phyloP scores from a whole-genome alignment of 352 stramenopile genomes.

The Phytopythium montanum region DNA sequence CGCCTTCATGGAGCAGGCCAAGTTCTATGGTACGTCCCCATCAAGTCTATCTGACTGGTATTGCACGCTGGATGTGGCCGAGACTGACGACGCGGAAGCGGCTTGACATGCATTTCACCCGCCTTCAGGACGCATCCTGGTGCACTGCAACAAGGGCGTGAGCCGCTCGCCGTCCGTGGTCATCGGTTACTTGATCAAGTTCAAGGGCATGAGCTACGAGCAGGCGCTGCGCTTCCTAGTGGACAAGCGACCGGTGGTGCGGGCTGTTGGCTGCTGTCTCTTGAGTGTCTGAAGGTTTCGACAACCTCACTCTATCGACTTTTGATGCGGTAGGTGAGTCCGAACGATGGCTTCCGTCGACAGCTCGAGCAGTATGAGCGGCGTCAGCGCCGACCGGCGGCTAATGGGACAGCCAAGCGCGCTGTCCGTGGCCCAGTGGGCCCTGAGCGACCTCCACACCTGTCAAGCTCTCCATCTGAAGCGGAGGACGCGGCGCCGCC shows the following conservation, averaged over 20 bases:
- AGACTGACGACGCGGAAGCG: slow-evolving; percentile 38
- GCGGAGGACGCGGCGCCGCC: slow-evolving; percentile 6
- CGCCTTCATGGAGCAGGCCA: slow-evolving; percentile 89
- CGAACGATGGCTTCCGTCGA: slow-evolving; percentile 64
- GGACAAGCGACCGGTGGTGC: slow-evolving; percentile 45
- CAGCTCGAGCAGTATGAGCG: slow-evolving; percentile 59
- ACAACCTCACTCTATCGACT: background rate
- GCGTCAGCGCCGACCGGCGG: slow-evolving; percentile 29
- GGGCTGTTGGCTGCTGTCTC: background rate
- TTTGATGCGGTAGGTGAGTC: slow-evolving; percentile 30
- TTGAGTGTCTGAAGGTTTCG: no score
- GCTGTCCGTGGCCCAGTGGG: slow-evolving; percentile 20
- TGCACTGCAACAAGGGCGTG: slow-evolving; percentile 92
- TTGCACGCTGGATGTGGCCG: no score
- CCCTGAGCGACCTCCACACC: slow-evolving; percentile 17
- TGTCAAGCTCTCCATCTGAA: background rate
- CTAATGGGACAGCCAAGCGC: slow-evolving; percentile 18
- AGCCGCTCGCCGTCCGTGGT: slow-evolving; percentile 89
- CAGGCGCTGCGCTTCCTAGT: slow-evolving; percentile 65
- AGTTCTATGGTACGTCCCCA: slow-evolving; percentile 80
- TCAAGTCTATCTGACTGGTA: no score
- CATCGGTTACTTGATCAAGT: slow-evolving; percentile 90
- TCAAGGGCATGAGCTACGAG: slow-evolving; percentile 53
- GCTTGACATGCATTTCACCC: slow-evolving; percentile 6
- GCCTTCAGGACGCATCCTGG: slow-evolving; percentile 71